Evolutionary conservation across 2,329 filamentous ascomycete genomes (phyloP).

Genomic region (Corynespora cassiicola): DNA sequence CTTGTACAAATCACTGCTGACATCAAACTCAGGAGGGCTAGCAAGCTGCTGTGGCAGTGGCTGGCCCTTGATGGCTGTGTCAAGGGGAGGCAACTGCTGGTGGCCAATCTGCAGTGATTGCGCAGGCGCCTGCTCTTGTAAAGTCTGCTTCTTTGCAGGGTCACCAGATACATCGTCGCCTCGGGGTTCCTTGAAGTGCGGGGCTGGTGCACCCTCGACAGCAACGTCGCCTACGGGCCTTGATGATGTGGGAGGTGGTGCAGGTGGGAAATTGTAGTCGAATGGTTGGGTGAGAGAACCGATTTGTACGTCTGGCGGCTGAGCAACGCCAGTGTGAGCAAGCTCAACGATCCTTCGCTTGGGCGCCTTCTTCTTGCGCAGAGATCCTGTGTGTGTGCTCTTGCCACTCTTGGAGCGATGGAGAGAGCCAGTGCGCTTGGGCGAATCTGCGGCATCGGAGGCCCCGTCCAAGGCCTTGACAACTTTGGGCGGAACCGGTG

Average conservation of each 20-base stretch:
- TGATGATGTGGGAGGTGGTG: conserved; percentile 24
- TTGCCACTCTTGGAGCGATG: conserved; percentile 44
- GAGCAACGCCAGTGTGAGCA: conserved; percentile 53
- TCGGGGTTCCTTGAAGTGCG: conserved; percentile 34
- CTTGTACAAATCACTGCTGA: conserved; percentile 78
- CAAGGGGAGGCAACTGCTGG: conserved; percentile 38
- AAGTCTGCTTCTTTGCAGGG: conserved; percentile 31
- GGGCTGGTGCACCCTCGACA: conserved; percentile 22
- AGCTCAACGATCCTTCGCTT: conserved; percentile 66
- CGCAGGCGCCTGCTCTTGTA: conserved; percentile 27
- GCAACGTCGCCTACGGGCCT: conserved; percentile 15
- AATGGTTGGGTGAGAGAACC: conserved; percentile 16
- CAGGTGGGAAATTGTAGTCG: conserved; percentile 21
- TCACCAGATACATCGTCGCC: conserved; percentile 33
- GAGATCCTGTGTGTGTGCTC: conserved; percentile 52
- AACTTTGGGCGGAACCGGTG: conserved; percentile 65
- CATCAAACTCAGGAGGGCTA: conserved; percentile 62
- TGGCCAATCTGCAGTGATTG: conserved; percentile 28
- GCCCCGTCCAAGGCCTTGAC: conserved; percentile 32
- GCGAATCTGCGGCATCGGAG: conserved; percentile 19
- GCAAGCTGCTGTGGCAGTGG: conserved; percentile 15
- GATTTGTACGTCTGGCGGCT: conserved; percentile 22
- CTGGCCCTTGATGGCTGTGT: conserved; percentile 33
- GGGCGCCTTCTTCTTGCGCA: conserved; percentile 64
- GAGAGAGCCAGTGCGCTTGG: conserved; percentile 33